Evolutionary conservation across 495 filamentous ascomycete genomes (phyloP), one percentile per base, ranked within the genome.

Genomic region (Aspergillus cavernicola): DNA sequence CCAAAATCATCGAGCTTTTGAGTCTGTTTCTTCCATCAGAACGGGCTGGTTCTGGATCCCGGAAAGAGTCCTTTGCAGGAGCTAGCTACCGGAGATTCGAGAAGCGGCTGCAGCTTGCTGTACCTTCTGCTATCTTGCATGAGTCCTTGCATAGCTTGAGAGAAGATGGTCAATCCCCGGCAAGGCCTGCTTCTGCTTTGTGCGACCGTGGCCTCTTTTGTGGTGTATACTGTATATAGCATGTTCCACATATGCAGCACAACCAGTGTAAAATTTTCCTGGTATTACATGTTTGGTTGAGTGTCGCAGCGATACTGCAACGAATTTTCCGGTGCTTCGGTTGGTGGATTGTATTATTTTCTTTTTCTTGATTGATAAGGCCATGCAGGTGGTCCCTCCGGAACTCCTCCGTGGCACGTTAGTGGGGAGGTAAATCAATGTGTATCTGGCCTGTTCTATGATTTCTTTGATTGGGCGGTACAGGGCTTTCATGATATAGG

Each of bases 81-180:
- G 56, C 53, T 61, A 61, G 58, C 57, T 42, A 55, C 36, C 55
- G 46, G 53, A 54, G 45, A 48, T 38, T 53, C 47, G 56, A 52
- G 52, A 48, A 56, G 43, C 52, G 59, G 53, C 53, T 53, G 56
- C 46, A 61, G 55, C 43, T 54, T 31, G 15, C 37, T 36, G 54
- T 55, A 63, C 54, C 57, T 58, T 33, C 40, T 63, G 56, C 58
- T 59, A 61, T 64, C 56, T 52, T 64, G 62, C 62, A 57, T 64
- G 49, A 53, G 48, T 57, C 62, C 56, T 61, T 64, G 50, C 58
- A 57, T 60, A 13, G 36, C 54, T 49, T 46, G 52, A 53, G 45
- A 43, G 43, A 54, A 52, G 52, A 39, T 59, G 47, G 52, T 56
- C 48, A 55, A 45, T 60, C 52, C 57, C 55, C 55, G 42, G 32